Conservation (phyloP, 2,329 filamentous ascomycete species). For the Sordariomycetes sp. region DNA sequence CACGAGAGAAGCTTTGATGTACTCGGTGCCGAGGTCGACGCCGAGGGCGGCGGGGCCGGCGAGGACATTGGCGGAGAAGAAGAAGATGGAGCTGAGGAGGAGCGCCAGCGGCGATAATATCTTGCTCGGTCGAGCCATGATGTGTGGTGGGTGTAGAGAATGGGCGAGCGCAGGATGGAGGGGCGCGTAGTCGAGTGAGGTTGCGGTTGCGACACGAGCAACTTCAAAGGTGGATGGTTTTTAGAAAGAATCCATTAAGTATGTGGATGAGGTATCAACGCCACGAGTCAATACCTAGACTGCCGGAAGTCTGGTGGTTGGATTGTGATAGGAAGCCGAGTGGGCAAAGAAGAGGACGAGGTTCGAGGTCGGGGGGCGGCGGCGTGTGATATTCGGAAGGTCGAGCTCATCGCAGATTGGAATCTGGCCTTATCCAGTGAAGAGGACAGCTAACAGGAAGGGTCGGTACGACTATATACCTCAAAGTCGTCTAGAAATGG, state of each 20-base stretch:
- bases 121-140: constrained; percentile 1
- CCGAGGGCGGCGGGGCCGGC: constrained; percentile 67
- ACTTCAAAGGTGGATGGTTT: background rate
- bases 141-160: background rate
- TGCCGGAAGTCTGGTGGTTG: background rate
- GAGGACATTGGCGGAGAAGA: constrained; percentile 27
- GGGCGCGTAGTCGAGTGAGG: background rate
- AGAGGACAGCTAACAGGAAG: background rate
- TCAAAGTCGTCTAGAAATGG: background rate
- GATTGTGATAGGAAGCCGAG: background rate
- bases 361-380: background rate
- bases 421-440: background rate
- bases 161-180: background rate
- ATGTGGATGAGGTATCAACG: background rate
- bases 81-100: constrained; percentile 8
- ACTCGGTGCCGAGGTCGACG: constrained; percentile 89
- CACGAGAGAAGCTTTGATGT: constrained; percentile 90
- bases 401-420: background rate
- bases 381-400: background rate
- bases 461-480: background rate
- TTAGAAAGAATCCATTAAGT: background rate
- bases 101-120: constrained; percentile 14
- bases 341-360: background rate
- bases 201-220: background rate
- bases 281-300: background rate